Conservation (phyloP, 495 filamentous ascomycete species). For the Cetradonia linearis region DNA sequence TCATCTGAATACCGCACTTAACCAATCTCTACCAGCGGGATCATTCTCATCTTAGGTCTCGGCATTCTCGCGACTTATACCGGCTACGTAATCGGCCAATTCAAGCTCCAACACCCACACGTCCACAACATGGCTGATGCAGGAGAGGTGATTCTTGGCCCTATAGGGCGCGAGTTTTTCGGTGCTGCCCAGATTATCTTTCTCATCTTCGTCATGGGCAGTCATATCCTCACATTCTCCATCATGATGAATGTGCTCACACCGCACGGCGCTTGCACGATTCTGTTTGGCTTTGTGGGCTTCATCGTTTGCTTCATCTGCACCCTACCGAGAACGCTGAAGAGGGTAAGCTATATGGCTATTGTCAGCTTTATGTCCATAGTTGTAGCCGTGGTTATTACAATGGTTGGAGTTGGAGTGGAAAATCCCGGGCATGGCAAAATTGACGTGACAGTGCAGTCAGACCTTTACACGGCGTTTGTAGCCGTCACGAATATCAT, state of each 20-base stretch:
- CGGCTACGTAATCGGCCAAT: conserved; percentile 66
- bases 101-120: conserved; percentile 63
- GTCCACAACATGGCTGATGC: conserved; percentile 66
- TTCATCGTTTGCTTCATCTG: conserved; percentile 50
- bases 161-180: conserved; percentile 53
- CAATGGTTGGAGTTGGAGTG: conserved; percentile 57
- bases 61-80: conserved; percentile 66
- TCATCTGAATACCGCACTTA: neutral
- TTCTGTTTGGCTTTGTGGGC: conserved; percentile 56
- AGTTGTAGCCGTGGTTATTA: conserved; percentile 51
- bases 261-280: conserved; percentile 53
- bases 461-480: conserved; percentile 30
- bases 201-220: conserved; percentile 66
- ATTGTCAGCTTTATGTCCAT: conserved; percentile 58
- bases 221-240: conserved; percentile 62
- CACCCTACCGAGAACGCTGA: conserved; percentile 54
- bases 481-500: conserved; percentile 39
- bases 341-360: conserved; percentile 50
- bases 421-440: conserved; percentile 25
- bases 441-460: conserved; percentile 18
- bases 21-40: conserved; percentile 23
- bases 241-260: conserved; percentile 62
- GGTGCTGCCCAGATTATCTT: conserved; percentile 55
- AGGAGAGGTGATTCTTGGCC: conserved; percentile 53
- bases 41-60: conserved; percentile 49